Evolutionary conservation across 2,329 filamentous ascomycete genomes (phyloP), one percentile per base, ranked within the genome.

Genomic region (Nemania sp.): DNA sequence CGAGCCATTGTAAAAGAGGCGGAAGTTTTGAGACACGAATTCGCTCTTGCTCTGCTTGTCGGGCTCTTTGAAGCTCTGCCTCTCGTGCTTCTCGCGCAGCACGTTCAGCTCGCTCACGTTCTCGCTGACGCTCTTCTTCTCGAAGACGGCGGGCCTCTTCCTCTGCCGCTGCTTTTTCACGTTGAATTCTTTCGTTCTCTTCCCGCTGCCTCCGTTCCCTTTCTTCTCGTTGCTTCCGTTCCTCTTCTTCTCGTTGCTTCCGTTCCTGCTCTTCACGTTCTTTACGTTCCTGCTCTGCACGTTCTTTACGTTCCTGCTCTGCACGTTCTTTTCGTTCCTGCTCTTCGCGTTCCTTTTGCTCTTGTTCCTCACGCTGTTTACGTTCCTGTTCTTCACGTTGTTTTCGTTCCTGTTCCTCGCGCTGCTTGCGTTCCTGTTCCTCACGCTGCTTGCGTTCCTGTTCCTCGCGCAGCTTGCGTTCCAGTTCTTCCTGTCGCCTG

Each of bases 1-100:
- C 78, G 20, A 88, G 76, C 83, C 84, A 87, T 42, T 78, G 80
- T 39, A 88, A 68, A 28, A 86, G 71, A 33, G 82, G 77, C 3
- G 84, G 84, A 15, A 87, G 68, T 60, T 80, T 84, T 33, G 78
- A 76, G 23, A 86, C 64, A 14, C 81, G 78, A 26, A 73, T 69
- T 23, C 76, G 76, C 61, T 84, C 81, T 64, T 81, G 74, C 62
- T 86, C 80, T 59, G 82, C 80, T 59, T 82, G 75, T 22, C 74
- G 77, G 11, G 78, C 65, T 41, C 78, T 76, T 49, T 75, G 75
- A 51, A 75, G 71, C 58, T 82, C 80, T 3, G 77, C 78, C 67
- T 82, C 79, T 24, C 75, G 75, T 12, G 77, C 78, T 67, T 82
- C 79, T 24, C 75, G 75, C 11, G 77, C 77, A 36, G 74, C 75